Percentiles rank a stretch among this genome's conserved stretches.
phyloP scores from a whole-genome alignment of 179 eudicot species.

The Actinidia arguta region DNA sequence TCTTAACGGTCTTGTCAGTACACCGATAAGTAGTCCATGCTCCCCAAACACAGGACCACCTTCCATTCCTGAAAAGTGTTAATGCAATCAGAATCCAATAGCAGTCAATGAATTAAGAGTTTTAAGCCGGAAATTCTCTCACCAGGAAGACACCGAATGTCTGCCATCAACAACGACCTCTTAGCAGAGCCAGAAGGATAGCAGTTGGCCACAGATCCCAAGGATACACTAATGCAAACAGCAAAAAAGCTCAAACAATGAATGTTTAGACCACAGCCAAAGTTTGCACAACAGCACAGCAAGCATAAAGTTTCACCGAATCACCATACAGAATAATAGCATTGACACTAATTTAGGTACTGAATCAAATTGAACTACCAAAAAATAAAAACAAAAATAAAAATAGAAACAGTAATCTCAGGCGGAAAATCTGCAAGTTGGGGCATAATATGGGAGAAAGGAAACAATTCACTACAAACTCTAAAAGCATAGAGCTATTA shows the following conservation, averaged over 20 bases:
- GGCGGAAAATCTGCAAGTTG: neutral
- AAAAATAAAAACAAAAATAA: too few relatives aligned
- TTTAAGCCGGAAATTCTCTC: slow-evolving; percentile 13
- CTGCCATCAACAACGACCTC: slow-evolving; percentile 86
- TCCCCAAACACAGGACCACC: slow-evolving; percentile 87
- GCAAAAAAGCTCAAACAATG: slow-evolving; percentile 11
- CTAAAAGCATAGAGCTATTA: neutral
- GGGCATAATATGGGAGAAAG: slow-evolving; percentile 7
- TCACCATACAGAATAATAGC: neutral
- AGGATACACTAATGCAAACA: slow-evolving; percentile 63
- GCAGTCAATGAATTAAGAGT: slow-evolving; percentile 7
- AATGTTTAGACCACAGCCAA: slow-evolving; percentile 9
- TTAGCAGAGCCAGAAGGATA: slow-evolving; percentile 61
- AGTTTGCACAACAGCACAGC: slow-evolving; percentile 2
- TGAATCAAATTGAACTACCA: neutral
- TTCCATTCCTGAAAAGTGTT: slow-evolving; percentile 80
- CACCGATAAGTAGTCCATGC: slow-evolving; percentile 67
- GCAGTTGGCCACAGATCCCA: slow-evolving; percentile 85
- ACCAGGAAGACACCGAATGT: slow-evolving; percentile 98
- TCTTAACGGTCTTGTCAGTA: slow-evolving; percentile 79
- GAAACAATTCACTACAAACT: neutral
- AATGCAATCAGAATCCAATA: slow-evolving; percentile 17
- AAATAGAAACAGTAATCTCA: neutral
- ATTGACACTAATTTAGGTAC: neutral
- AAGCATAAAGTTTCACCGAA: neutral